These are phyloP conservation scores for Chalciporus chontae DNA, from an alignment of 768 basidiomycete genomes.

Conservation along the genomic window DNA sequence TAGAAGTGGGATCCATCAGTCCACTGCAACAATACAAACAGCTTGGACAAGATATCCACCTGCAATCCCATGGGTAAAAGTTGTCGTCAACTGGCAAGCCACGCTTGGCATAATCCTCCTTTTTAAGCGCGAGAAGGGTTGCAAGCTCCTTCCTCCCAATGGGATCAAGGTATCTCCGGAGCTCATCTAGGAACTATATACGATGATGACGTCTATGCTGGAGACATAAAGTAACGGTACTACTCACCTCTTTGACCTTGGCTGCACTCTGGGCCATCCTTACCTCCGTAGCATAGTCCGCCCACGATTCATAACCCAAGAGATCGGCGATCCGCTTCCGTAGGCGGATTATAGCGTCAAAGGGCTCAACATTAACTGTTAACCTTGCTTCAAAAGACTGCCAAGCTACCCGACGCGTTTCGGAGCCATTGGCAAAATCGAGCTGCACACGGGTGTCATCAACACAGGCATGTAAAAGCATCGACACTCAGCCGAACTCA, in stretches of 20 bases:
- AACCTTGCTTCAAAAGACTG: conserved; percentile 67
- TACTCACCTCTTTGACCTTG: conserved; percentile 50
- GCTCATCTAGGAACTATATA: conserved; percentile 67
- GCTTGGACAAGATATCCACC: conserved; percentile 39
- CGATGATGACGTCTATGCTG: neutral
- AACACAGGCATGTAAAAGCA: no score
- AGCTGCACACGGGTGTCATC: conserved; percentile 40
- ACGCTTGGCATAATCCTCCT: conserved; percentile 59
- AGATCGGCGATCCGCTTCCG: conserved; percentile 65
- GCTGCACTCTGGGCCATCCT: conserved; percentile 76
- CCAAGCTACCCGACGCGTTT: conserved; percentile 61
- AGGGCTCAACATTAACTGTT: conserved; percentile 62
- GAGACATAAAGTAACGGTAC: neutral
- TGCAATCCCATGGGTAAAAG: conserved; percentile 80
- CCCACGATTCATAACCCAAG: conserved; percentile 75
- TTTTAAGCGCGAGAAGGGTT: conserved; percentile 65
- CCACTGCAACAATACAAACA: no score
- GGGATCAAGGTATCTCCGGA: conserved; percentile 66
- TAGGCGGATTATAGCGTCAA: conserved; percentile 62
- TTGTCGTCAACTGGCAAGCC: conserved; percentile 62
- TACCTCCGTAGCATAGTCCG: conserved; percentile 76
- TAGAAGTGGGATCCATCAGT: conserved; percentile 2
- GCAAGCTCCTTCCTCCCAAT: conserved; percentile 66
- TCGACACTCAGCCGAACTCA: conserved; percentile 18
- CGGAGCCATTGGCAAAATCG: conserved; percentile 68